A percentile compares a stretch with the other conserved stretches of the same genome.
Evolutionary conservation across 805 yeast species (phyloP).

Genomic region (Candida gorgasii): DNA sequence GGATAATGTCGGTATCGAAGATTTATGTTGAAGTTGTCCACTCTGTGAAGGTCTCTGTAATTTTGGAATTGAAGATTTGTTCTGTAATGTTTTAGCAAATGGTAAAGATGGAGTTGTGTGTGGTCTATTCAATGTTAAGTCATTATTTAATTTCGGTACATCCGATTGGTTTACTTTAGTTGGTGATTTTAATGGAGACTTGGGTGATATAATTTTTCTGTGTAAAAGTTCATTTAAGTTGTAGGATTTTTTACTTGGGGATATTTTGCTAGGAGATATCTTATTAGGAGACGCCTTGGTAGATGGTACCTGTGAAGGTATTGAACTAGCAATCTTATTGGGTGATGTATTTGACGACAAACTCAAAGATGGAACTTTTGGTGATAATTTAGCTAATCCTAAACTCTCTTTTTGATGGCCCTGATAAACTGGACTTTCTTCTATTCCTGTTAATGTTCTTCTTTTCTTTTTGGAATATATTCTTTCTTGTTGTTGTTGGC

Average conservation of each 20-base stretch:
- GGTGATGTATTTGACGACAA: neutral
- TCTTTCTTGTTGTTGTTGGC: constrained; percentile 5
- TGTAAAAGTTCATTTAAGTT: constrained; percentile 34
- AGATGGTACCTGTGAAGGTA: neutral
- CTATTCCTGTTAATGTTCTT: constrained; percentile 44
- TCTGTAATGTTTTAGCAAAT: constrained; percentile 6
- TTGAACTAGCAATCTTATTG: neutral
- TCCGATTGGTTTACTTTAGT: neutral
- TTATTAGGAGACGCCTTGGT: neutral
- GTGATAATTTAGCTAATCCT: constrained; percentile 6
- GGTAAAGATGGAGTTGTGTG: neutral
- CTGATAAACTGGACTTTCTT: constrained; percentile 25
- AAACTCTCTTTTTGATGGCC: neutral
- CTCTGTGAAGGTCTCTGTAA: constrained; percentile 13
- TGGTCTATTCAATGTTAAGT: neutral
- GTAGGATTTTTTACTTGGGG: constrained; percentile 43
- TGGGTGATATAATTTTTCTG: constrained; percentile 13
- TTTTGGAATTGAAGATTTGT: constrained; percentile 13
- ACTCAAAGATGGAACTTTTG: constrained; percentile 4
- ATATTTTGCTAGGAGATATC: constrained; percentile 22
- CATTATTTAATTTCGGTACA: constrained; percentile 5
- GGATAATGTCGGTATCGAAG: constrained; percentile 16
- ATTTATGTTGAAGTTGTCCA: constrained; percentile 12
- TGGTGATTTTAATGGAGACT: constrained; percentile 18
- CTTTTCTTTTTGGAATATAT: constrained; percentile 21